Evolutionary conservation across 2,329 filamentous ascomycete genomes (phyloP), one percentile per base, ranked within the genome.

Genomic region (Venturia nashicola): DNA sequence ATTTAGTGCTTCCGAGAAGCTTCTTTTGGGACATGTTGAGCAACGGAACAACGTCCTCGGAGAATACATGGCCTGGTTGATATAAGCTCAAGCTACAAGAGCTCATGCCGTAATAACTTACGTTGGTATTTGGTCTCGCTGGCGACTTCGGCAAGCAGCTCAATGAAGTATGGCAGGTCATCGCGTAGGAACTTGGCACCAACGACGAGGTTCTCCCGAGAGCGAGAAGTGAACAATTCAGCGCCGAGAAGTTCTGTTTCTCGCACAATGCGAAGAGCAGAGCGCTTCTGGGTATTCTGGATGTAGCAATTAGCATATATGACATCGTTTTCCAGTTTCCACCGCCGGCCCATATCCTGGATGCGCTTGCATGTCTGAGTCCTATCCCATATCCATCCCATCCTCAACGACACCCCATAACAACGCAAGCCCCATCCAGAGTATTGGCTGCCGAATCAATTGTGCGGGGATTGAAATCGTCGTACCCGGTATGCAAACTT

Each of bases 101-200:
- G 23, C 59, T 12, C 14, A 7, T 14, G 11, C 18, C 32, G 12
- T 23, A 46, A n/a, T 18, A 12, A 73, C 77, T 71, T 75, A 87
- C 84, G 76, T 67, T 86, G 86, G 77, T 90, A 99, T 79, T 91
- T 94, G 70, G 93, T 96, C 78, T 90, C 81, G 67, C 88, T 86
- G 72, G 94, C 83, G 71, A 97, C 89, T 82, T 99, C 95, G 73
- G 88, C 91, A 70, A 99, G 84, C 69, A 99, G 83, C 82, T 99
- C 94, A 72, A 91, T 86, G 77, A 96, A 99, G 85, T 97, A 99
- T 70, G 94, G 94, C 69, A 99, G 86, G 76, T 99, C 92, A 75
- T 94, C 87, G 75, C 91, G 87, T 69, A 99, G 86, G 83, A 99
- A 99, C 81, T 89, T 96, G 75, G 94, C 90, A 78, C 93, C 87